These are phyloP conservation scores for Entomortierella lignicola DNA, from an alignment of 192 early-diverging fungal species.

Conservation along the genomic window DNA sequence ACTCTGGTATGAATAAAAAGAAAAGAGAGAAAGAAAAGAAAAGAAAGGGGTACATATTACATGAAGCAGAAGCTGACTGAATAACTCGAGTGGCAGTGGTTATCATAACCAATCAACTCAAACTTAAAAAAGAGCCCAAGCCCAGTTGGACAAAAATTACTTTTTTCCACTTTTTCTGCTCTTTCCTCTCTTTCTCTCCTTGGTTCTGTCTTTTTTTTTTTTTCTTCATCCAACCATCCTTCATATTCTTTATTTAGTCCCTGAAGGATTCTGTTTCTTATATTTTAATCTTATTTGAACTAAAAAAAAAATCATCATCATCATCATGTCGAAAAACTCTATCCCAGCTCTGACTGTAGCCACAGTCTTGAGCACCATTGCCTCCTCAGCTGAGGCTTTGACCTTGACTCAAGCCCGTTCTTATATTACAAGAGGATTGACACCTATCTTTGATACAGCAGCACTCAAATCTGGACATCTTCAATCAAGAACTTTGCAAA, in stretches of 20 bases:
- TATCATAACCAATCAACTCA: background rate
- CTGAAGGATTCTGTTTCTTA: too few species aligned
- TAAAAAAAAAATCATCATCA: too few species aligned
- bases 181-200: background rate
- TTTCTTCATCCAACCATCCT: background rate
- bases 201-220: too few species aligned
- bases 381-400: background rate
- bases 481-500: background rate
- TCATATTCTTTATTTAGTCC: too few species aligned
- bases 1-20: background rate
- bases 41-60: background rate
- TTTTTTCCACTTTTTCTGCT: background rate
- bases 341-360: background rate
- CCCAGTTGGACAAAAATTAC: too few species aligned
- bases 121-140: too few species aligned
- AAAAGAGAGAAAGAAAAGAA: too few species aligned
- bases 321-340: background rate
- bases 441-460: background rate
- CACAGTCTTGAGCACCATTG: background rate
- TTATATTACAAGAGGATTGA: slow-evolving; percentile 1
- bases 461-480: background rate
- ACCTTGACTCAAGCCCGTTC: background rate
- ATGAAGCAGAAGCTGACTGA: too few species aligned
- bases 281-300: too few species aligned
- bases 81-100: too few species aligned